These are phyloP conservation scores for Trypanosoma lewisi DNA, from an alignment of 208 protist genomes.

Conservation along the genomic window DNA sequence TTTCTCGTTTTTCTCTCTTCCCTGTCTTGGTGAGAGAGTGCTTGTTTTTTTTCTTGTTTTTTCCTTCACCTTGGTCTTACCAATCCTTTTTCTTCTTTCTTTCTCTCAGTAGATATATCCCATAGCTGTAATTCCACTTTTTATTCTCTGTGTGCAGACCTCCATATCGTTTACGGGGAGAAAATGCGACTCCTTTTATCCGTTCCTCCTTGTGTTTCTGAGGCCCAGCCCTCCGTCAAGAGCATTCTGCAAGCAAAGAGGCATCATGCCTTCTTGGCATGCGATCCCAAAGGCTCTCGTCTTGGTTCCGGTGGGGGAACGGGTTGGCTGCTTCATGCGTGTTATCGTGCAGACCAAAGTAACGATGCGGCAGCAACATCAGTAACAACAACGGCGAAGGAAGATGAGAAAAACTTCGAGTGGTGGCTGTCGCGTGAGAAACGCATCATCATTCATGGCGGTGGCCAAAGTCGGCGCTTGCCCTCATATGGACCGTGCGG, in stretches of 20 bases:
- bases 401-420: slow-evolving; percentile 3
- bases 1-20: background rate
- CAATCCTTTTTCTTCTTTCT: slow-evolving; percentile 6
- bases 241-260: background rate
- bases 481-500: slow-evolving; percentile 41
- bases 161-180: background rate
- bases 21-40: background rate
- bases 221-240: background rate
- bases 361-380: background rate
- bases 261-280: background rate
- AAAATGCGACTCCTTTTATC: slow-evolving; percentile 3
- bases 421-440: slow-evolving; percentile 25
- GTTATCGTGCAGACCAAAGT: slow-evolving; percentile 21
- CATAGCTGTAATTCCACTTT: no score
- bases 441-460: slow-evolving; percentile 47
- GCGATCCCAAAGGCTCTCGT: slow-evolving; percentile 29
- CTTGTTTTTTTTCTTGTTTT: slow-evolving; percentile 19
- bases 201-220: background rate
- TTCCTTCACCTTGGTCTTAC: slow-evolving; percentile 11
- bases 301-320: slow-evolving; percentile 51
- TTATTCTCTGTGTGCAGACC: background rate
- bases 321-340: slow-evolving; percentile 35
- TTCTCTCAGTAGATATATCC: no score
- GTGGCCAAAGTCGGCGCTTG: slow-evolving; percentile 51
- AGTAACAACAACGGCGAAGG: background rate